phyloP scores from a whole-genome alignment of 176 grass and related monocot species.

The Eragrostis nindensis region DNA sequence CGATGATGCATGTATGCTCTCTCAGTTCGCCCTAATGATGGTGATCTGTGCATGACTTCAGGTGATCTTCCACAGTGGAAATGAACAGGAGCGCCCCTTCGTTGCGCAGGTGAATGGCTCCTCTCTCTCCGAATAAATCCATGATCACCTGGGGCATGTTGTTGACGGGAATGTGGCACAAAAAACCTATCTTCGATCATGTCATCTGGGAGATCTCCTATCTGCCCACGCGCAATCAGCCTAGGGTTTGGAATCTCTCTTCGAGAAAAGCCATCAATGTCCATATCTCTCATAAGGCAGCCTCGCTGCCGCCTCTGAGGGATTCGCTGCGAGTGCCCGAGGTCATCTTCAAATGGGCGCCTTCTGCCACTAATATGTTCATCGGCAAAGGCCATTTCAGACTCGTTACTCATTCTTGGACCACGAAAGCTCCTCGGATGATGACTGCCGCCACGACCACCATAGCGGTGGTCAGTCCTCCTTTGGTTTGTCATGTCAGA shows the following conservation, averaged over 20 bases:
- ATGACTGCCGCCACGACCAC: conserved; percentile 32
- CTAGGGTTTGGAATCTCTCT: conserved; percentile 38
- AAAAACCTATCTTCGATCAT: conserved; percentile 55
- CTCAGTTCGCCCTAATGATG: conserved; percentile 47
- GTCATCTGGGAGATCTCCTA: conserved; percentile 38
- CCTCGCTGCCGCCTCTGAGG: conserved; percentile 32
- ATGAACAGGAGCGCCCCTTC: conserved; percentile 42
- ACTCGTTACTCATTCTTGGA: conserved; percentile 48
- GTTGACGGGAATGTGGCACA: conserved; percentile 30
- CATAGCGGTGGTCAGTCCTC: conserved; percentile 31
- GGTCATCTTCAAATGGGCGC: conserved; percentile 44
- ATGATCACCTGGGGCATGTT: conserved; percentile 33
- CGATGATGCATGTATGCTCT: conserved; percentile 30
- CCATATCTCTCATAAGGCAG: conserved; percentile 40
- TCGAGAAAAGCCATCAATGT: conserved; percentile 31
- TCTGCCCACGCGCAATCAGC: conserved; percentile 29
- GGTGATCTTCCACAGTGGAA: conserved; percentile 51
- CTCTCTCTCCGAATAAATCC: conserved; percentile 45
- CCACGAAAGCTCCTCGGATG: conserved; percentile 48
- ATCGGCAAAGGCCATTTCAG: conserved; percentile 34
- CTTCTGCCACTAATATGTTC: conserved; percentile 37
- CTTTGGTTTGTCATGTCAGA: conserved; percentile 38
- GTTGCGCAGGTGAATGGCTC: conserved; percentile 52
- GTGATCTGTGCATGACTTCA: conserved; percentile 51
- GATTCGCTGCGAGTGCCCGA: conserved; percentile 22